phyloP scores from a whole-genome alignment of 495 filamentous ascomycete species.

The Haplographium delicatum region DNA sequence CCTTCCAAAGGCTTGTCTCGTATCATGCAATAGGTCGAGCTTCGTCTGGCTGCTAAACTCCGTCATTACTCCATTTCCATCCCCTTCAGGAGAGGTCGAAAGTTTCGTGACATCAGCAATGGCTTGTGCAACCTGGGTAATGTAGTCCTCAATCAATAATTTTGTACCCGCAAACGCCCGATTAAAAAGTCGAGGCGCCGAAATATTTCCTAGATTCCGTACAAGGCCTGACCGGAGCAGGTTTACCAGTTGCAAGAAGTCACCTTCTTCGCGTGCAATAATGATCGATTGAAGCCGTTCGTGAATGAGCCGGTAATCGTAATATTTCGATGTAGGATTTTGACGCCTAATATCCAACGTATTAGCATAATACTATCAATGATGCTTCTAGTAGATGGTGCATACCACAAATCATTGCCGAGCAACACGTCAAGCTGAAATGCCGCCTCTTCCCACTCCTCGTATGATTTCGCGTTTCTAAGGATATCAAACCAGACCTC shows the following conservation, averaged over 20 bases:
- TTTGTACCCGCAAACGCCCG: conserved; percentile 87
- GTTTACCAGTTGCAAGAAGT: conserved; percentile 69
- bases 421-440: conserved; percentile 72
- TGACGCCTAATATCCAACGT: conserved; percentile 55
- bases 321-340: conserved; percentile 72
- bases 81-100: conserved; percentile 46
- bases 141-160: conserved; percentile 84
- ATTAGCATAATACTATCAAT: neutral
- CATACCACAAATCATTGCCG: conserved; percentile 74
- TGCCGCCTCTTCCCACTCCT: conserved; percentile 80
- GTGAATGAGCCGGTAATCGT: conserved; percentile 85
- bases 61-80: conserved; percentile 17
- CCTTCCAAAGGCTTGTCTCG: conserved; percentile 82
- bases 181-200: conserved; percentile 76
- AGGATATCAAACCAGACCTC: conserved; percentile 54
- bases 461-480: conserved; percentile 59
- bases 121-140: conserved; percentile 73
- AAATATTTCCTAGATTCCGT: conserved; percentile 88
- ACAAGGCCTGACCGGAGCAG: conserved; percentile 82
- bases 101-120: conserved; percentile 72
- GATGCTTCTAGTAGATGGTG: neutral
- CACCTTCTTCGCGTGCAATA: conserved; percentile 67
- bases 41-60: conserved; percentile 77
- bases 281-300: conserved; percentile 68
- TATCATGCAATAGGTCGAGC: conserved; percentile 83